Evolutionary conservation across 257 asterid genomes (phyloP).

Genomic region (Asclepias syriaca): DNA sequence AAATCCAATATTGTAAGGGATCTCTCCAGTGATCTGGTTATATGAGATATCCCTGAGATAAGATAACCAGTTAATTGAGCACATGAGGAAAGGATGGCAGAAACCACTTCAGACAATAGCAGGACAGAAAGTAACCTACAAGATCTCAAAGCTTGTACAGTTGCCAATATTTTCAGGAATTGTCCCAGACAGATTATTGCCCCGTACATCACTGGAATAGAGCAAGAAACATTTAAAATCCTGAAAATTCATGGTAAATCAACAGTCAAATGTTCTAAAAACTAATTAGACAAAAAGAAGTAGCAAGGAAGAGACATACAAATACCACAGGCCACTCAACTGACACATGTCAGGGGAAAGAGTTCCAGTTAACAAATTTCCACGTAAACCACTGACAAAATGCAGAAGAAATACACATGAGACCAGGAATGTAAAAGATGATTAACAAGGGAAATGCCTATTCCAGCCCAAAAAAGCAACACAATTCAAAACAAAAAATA

Average conservation of each 20-base stretch:
- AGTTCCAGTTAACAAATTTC: conserved; percentile 71
- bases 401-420: background rate
- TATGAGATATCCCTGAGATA: conserved; percentile 78
- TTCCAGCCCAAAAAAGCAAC: background rate
- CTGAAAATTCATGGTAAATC: background rate
- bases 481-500: background rate
- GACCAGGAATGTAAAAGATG: background rate
- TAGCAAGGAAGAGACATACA: conserved; percentile 45
- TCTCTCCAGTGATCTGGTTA: conserved; percentile 88
- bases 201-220: conserved; percentile 73
- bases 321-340: conserved; percentile 94
- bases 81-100: background rate
- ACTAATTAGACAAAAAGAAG: background rate
- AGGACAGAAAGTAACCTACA: conserved; percentile 44
- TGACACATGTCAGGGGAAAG: conserved; percentile 94
- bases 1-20: conserved; percentile 92
- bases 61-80: background rate
- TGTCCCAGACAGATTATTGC: conserved; percentile 76
- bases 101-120: background rate
- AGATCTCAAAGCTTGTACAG: conserved; percentile 91
- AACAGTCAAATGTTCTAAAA: background rate
- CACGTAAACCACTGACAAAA: conserved; percentile 68
- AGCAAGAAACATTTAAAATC: background rate
- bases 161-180: conserved; percentile 92
- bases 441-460: background rate